Percentiles rank a stretch among this genome's conserved stretches.
These are phyloP conservation scores for Porogramme epimiltina DNA, from an alignment of 1,284 basidiomycete species.

Conservation along the genomic window DNA sequence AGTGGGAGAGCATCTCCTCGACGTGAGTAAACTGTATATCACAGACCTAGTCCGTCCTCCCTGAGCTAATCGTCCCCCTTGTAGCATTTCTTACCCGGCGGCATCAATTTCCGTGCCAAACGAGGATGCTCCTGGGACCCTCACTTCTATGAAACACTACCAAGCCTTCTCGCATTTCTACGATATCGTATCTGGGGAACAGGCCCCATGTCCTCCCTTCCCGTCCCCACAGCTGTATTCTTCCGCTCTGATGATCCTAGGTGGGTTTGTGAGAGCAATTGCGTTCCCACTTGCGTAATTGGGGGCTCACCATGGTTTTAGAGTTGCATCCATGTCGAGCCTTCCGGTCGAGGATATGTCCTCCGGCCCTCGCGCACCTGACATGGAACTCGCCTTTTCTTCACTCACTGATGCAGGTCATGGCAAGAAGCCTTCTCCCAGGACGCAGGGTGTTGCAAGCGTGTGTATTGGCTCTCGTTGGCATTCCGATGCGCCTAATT, in stretches of 20 bases:
- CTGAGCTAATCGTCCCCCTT: not conserved
- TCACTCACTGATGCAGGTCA: constrained; percentile 27
- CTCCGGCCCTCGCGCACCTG: constrained; percentile 33
- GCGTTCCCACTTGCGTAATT: too few relatives aligned
- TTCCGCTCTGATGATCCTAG: constrained; percentile 31
- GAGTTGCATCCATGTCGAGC: constrained; percentile 13
- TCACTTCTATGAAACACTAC: constrained; percentile 27
- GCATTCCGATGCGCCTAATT: not conserved
- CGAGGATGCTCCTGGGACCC: constrained; percentile 32
- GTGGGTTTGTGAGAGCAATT: constrained; percentile 19
- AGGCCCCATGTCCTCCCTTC: constrained; percentile 29
- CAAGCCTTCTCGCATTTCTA: constrained; percentile 25
- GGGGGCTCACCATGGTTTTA: too few relatives aligned
- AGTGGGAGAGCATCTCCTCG: constrained; percentile 44
- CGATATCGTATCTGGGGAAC: constrained; percentile 34
- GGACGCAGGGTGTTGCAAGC: constrained; percentile 24
- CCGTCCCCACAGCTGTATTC: constrained; percentile 26
- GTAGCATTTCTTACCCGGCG: constrained; percentile 30
- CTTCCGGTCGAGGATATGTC: constrained; percentile 18
- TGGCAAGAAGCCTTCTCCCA: constrained; percentile 15
- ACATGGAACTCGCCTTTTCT: constrained; percentile 37
- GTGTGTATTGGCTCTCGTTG: constrained; percentile 16
- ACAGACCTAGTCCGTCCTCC: too few relatives aligned
- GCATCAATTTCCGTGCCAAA: constrained; percentile 28
- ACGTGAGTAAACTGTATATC: constrained; percentile 37